Conservation (phyloP, 2,329 filamentous ascomycete genomes). For the Pseudocercospora crystallina region DNA sequence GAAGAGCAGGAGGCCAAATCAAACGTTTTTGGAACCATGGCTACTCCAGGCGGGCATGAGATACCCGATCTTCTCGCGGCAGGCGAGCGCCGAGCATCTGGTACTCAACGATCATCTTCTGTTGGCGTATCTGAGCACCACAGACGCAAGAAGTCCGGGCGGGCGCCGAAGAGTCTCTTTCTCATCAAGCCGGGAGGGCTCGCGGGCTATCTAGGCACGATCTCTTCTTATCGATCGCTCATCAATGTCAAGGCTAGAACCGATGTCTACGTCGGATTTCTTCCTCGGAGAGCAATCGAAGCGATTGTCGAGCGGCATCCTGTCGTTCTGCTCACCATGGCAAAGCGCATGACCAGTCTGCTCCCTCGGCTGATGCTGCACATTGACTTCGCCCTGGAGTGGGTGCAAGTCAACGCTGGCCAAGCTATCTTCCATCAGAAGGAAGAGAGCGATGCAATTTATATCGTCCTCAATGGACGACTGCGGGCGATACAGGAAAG, state of each 20-base stretch:
- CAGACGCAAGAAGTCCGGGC: slow-evolving; percentile 41
- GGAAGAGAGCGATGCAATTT: slow-evolving; percentile 97
- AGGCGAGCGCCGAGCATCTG: slow-evolving; percentile 17
- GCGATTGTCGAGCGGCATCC: slow-evolving; percentile 91
- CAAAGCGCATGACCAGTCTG: slow-evolving; percentile 86
- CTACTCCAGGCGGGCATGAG: slow-evolving; percentile 35
- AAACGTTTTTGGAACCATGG: slow-evolving; percentile 47
- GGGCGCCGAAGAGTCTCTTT: slow-evolving; percentile 68
- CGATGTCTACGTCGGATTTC: slow-evolving; percentile 94
- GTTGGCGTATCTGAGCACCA: slow-evolving; percentile 32
- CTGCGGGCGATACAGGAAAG: slow-evolving; percentile 80
- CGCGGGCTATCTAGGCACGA: slow-evolving; percentile 89
- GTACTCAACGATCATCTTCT: slow-evolving; percentile 23
- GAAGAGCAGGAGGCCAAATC: slow-evolving; percentile 58
- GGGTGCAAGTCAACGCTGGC: slow-evolving; percentile 93
- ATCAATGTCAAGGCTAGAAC: slow-evolving; percentile 97
- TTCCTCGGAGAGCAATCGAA: slow-evolving; percentile 81
- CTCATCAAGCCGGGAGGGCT: slow-evolving; percentile 92
- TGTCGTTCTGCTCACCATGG: slow-evolving; percentile 90
- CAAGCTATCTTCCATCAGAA: slow-evolving; percentile 92
- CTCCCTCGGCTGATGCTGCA: slow-evolving; percentile 87
- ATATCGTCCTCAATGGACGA: slow-evolving; percentile 93
- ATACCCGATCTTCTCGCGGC: slow-evolving; percentile 31
- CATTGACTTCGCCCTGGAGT: slow-evolving; percentile 97
- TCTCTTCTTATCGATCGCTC: slow-evolving; percentile 93